Base-by-base conservation (phyloP, 2,329 filamentous ascomycete species). In the Colletotrichum eremochloae region DNA sequence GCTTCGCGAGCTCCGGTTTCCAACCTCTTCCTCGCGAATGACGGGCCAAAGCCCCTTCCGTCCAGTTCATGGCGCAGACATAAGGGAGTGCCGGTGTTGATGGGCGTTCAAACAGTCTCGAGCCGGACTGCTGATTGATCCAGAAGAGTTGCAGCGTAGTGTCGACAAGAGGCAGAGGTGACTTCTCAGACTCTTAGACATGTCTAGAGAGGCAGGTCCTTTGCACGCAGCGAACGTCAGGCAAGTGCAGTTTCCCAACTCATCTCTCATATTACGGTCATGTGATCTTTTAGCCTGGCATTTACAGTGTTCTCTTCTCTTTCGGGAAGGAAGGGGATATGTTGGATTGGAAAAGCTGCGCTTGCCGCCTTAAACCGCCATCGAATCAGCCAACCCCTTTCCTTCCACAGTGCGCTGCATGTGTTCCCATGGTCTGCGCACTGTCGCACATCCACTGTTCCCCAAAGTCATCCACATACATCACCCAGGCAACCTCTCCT, bases 51-150 rank as follows among this genome's bases (percentile, higher is more conserved):
- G 77, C 73, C 12, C 82, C 81, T 72, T 82, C 81, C 2, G 80
- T 84, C 82, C 84, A 84, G 74, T 85, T 85, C 83, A 85, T 85
- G 53, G 42, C 36, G 42, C n/a, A 46, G 31, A 20, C 38, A 64
- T 8, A 20, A 6, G 20, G 12, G 24, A 5, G 42, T 18, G 29
- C 40, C 40, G 40, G 44, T 18, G 29, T 33, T 40, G 40, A 14
- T 11, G 7, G 46, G 9, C 55, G 33, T 1, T 7, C 31, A 31
- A 20, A 50, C 29, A 33, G n/a, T 12, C 20, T 12, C 20, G 3
- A 20, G 7, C 33, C 33, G 14, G 7, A 12, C 11, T 20, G 29
- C 20, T 29, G 38, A 31, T 40, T 33, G 48, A 36, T 5, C 11
- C 38, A 56, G 15, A 46, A 15, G 11, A 14, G 48, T 40, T 20